Evolutionary conservation across 345 rosid genomes (phyloP), one percentile per base, ranked within the genome.

Genomic region (Gossypium mustelinum): DNA sequence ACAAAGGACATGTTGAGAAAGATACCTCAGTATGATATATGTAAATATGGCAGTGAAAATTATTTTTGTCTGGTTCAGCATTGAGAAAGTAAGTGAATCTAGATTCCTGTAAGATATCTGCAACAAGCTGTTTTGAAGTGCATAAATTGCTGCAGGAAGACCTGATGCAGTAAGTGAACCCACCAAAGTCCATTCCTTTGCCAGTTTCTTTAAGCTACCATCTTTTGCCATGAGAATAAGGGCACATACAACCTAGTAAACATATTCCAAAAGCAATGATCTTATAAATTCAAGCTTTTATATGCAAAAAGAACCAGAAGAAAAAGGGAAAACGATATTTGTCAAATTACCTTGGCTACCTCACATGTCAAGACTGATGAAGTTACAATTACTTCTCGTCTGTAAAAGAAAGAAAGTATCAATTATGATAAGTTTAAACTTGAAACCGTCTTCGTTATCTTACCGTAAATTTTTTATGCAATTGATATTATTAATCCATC

Each of bases 101-200:
- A 96, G 98, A 86, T 84, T 91, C 84, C 84, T 85, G 89, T 96
- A 96, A 48, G 99, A 93, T 78, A 96, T 91, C 90, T 93, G 99
- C 83, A 96, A 85, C 92, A 96, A 88, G 83, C 99, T 96, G 83
- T 96, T 96, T 79, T 96, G 98, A 79, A 96, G 78, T 4, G 99
- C 99, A 64, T 96, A 96, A 51, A 96, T 88, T 50, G 94, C 97
- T 10, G 98, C 98, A 68, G 98, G 99, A 78, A 92, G 97, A 77
- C 97, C 99, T 6, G 99, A 96, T 71, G 99, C 95, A 67, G 97
- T 92, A 80, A 96, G 81, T 27, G 99, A 96, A 39, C 90, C 92
- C 62, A 88, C 79, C 87, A 93, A 84, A 56, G 93, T 90, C 99
- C 99, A 96, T 77, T 96, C 82, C 44, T 74, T 86, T 20, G 81